Evolutionary conservation across 169 alveolate species (phyloP).

Genomic region (Plasmodium vivax): DNA sequence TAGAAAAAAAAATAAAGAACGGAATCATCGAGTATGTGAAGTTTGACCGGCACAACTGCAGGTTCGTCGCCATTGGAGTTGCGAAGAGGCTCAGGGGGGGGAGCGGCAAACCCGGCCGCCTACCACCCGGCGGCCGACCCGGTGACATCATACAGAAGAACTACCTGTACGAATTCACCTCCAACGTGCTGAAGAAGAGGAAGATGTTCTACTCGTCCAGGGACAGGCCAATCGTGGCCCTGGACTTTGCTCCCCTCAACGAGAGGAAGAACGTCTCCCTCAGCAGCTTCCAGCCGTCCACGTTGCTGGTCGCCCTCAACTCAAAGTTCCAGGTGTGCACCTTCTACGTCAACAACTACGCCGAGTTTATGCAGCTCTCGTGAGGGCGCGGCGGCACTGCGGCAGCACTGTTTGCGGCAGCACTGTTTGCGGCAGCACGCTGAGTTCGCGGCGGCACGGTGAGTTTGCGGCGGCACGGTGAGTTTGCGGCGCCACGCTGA

Average conservation of each 20-base stretch:
- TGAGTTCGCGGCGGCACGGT: too few species aligned
- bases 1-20: slow-evolving; percentile 18
- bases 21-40: slow-evolving; percentile 51
- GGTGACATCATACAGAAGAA: slow-evolving; percentile 9
- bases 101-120: not conserved
- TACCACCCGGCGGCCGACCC: not conserved
- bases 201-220: slow-evolving; percentile 29
- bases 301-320: slow-evolving; percentile 32
- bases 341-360: slow-evolving; percentile 40
- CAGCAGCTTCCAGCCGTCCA: not conserved
- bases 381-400: not conserved
- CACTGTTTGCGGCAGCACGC: too few species aligned
- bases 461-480: too few species aligned
- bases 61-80: slow-evolving; percentile 34
- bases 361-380: slow-evolving; percentile 11
- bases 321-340: slow-evolving; percentile 50
- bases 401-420: too few species aligned
- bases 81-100: slow-evolving; percentile 6
- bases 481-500: too few species aligned
- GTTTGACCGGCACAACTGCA: slow-evolving; percentile 17
- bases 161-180: slow-evolving; percentile 40
- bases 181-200: slow-evolving; percentile 23
- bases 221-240: slow-evolving; percentile 29
- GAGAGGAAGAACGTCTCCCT: not conserved
- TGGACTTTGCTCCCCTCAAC: slow-evolving; percentile 62